phyloP scores from a whole-genome alignment of 192 early-diverging fungal genomes.

The Chytriomyces confervae region DNA sequence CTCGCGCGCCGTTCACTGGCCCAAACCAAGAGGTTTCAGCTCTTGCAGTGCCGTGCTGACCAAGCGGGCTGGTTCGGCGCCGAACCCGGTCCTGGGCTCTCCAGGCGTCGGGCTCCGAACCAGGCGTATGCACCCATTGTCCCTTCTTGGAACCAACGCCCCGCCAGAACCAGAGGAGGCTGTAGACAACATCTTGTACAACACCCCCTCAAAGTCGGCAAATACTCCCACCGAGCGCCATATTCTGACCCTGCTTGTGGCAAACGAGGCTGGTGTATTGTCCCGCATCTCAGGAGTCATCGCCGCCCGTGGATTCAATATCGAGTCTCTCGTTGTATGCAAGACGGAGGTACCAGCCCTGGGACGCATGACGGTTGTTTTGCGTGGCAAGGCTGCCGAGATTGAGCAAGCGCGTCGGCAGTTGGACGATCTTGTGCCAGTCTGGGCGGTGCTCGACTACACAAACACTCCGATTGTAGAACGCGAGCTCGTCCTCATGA shows the following conservation, averaged over 20 bases:
- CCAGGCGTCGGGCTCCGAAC: background rate
- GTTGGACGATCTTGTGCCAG: conserved; percentile 95
- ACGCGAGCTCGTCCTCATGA: conserved; percentile 91
- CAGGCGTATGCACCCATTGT: conserved; percentile 15
- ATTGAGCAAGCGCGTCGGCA: conserved; percentile 94
- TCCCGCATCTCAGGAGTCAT: conserved; percentile 68
- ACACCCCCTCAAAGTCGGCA: conserved; percentile 71
- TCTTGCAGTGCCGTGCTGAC: background rate
- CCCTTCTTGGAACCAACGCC: conserved; percentile 22
- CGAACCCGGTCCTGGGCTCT: background rate
- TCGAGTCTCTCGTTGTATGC: conserved; percentile 95
- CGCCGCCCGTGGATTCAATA: conserved; percentile 95
- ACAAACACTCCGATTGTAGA: conserved; percentile 86
- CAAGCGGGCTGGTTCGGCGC: background rate
- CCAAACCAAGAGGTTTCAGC: background rate
- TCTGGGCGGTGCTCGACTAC: conserved; percentile 98
- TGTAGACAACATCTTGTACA: conserved; percentile 96
- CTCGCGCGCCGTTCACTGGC: no score
- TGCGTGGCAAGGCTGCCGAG: conserved; percentile 78
- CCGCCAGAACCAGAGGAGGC: conserved; percentile 89
- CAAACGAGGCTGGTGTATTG: conserved; percentile 61
- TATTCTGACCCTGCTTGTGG: conserved; percentile 93
- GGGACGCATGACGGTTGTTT: conserved; percentile 94
- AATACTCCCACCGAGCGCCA: conserved; percentile 72
- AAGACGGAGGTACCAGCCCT: conserved; percentile 94